Evolutionary conservation across 208 protist genomes (phyloP).

Genomic region (Leishmania gerbilli): DNA sequence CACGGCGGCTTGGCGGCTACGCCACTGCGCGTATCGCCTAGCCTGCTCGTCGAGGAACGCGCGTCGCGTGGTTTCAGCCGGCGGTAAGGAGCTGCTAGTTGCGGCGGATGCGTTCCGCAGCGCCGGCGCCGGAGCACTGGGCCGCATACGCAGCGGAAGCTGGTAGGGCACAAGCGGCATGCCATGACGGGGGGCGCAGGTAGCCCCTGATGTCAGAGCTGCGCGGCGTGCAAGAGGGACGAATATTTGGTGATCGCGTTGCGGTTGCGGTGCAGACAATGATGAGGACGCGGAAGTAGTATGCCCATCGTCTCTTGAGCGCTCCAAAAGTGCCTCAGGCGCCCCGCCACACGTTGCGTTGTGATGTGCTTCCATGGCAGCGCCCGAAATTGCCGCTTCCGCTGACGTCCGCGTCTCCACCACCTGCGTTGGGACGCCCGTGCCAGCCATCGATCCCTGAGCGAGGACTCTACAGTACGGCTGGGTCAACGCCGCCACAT

Average conservation of each 20-base stretch:
- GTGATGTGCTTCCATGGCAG: not conserved
- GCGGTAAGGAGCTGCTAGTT: not conserved
- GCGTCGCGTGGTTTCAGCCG: not conserved
- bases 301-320: not conserved
- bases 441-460: constrained; percentile 11
- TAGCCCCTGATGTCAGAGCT: not conserved
- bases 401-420: not conserved
- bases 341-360: not conserved
- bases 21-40: constrained; percentile 27
- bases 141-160: constrained; percentile 24
- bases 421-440: constrained; percentile 6
- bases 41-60: constrained; percentile 22
- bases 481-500: not conserved
- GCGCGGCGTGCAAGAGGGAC: not conserved
- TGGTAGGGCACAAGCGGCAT: constrained; percentile 14
- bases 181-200: not conserved
- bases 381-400: too few species aligned
- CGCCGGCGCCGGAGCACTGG: not conserved
- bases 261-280: not conserved
- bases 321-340: not conserved
- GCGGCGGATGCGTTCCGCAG: not conserved
- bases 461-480: constrained; percentile 22
- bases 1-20: constrained; percentile 16
- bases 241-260: not conserved
- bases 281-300: not conserved